These are phyloP conservation scores for Yamadazyma friedrichii DNA, from an alignment of 1,139 yeast species.

Conservation along the genomic window DNA sequence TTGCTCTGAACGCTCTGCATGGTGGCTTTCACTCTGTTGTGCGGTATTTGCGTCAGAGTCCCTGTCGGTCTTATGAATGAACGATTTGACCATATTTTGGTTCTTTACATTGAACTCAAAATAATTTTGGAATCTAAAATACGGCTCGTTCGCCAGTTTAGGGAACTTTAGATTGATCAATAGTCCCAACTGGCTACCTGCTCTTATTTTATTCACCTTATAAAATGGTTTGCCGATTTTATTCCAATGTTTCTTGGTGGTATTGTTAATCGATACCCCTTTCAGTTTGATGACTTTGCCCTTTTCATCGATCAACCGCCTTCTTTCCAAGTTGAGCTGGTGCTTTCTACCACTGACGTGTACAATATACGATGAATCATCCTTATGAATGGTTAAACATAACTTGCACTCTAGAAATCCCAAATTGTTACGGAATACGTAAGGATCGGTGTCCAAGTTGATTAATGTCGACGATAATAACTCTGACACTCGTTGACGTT, in stretches of 20 bases:
- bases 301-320: slow-evolving; percentile 48
- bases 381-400: slow-evolving; percentile 72
- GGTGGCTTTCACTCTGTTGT: neutral
- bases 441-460: slow-evolving; percentile 74
- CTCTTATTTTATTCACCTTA: slow-evolving; percentile 64
- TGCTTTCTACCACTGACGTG: slow-evolving; percentile 83
- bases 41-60: neutral
- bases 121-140: slow-evolving; percentile 70
- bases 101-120: slow-evolving; percentile 59
- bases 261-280: slow-evolving; percentile 27
- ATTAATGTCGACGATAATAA: slow-evolving; percentile 59
- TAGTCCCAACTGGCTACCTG: slow-evolving; percentile 62
- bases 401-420: slow-evolving; percentile 76
- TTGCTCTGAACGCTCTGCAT: neutral
- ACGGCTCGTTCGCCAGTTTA: slow-evolving; percentile 53
- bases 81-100: slow-evolving; percentile 27
- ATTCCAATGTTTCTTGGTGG: slow-evolving; percentile 47
- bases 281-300: slow-evolving; percentile 13
- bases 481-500: slow-evolving; percentile 63
- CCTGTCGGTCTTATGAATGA: slow-evolving; percentile 17
- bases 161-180: slow-evolving; percentile 58
- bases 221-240: slow-evolving; percentile 75
- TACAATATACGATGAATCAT: slow-evolving; percentile 73
- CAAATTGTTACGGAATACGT: slow-evolving; percentile 68
- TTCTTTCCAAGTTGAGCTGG: slow-evolving; percentile 60